These are phyloP conservation scores for Tephrocybe sp. DNA, from an alignment of 768 basidiomycete genomes.

Conservation along the genomic window DNA sequence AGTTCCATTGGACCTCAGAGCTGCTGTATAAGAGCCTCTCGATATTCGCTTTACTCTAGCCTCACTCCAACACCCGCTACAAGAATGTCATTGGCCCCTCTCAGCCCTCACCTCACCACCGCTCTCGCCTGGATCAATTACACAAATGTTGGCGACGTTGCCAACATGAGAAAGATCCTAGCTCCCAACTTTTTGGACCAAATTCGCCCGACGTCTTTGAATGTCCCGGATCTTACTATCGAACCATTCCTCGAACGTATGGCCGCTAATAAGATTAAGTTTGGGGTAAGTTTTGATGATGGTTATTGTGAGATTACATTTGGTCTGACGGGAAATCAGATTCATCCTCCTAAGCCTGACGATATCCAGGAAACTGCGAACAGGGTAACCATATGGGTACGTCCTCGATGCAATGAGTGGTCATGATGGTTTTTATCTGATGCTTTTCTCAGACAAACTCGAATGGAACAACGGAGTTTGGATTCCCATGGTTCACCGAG, in stretches of 20 bases:
- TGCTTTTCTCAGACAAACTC: conserved; percentile 2
- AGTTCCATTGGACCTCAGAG: too few relatives aligned
- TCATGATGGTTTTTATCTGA: background rate
- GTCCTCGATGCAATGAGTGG: background rate
- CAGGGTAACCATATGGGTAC: conserved; percentile 3
- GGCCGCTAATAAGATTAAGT: conserved; percentile 4
- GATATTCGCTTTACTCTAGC: too few relatives aligned
- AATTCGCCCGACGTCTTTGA: conserved; percentile 2
- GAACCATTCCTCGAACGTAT: conserved; percentile 5
- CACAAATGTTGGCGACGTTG: conserved; percentile 3
- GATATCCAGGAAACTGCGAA: conserved; percentile 1
- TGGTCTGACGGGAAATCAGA: background rate
- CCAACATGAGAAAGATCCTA: conserved; percentile 3
- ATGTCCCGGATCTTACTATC: background rate
- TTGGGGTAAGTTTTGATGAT: background rate
- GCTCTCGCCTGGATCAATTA: conserved; percentile 6
- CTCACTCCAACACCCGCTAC: too few relatives aligned
- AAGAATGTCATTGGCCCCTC: too few relatives aligned
- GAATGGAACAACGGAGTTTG: conserved; percentile 5
- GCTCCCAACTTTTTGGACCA: conserved; percentile 6
- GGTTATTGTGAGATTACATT: background rate
- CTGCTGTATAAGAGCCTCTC: too few relatives aligned
- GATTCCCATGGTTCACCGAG: conserved; percentile 7
- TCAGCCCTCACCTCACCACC: background rate
- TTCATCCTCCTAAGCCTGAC: background rate